Conservation (phyloP, 2,329 filamentous ascomycete genomes). For the Cadophora sp. region DNA sequence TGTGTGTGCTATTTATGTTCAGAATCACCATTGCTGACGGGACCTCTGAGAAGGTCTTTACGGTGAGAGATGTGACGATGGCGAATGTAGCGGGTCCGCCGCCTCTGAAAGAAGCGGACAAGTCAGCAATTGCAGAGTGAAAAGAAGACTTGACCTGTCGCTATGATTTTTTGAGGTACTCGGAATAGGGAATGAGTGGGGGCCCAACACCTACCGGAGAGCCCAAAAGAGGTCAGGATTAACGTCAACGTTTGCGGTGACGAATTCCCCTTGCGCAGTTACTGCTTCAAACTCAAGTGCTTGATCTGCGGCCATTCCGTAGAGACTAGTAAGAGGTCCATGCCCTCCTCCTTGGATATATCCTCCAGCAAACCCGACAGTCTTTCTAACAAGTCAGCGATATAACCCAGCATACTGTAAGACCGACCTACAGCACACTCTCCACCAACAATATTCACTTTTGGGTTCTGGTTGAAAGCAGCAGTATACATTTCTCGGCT, state of each 20-base stretch:
- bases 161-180: background rate
- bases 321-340: conserved; percentile 55
- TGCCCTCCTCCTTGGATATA: conserved; percentile 68
- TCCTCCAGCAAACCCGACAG: conserved; percentile 48
- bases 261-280: conserved; percentile 29
- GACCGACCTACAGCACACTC: conserved; percentile 35
- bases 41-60: conserved; percentile 23
- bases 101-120: conserved; percentile 14
- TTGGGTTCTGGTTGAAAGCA: conserved; percentile 40
- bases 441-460: conserved; percentile 12
- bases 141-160: too few species aligned
- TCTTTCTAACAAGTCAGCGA: conserved; percentile 55
- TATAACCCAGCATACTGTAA: background rate
- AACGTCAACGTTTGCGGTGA: conserved; percentile 49
- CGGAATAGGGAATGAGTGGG: too few species aligned
- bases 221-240: conserved; percentile 58
- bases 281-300: conserved; percentile 45
- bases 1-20: conserved; percentile 24
- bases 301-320: conserved; percentile 65
- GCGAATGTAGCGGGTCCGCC: conserved; percentile 55
- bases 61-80: conserved; percentile 61
- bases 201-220: background rate
- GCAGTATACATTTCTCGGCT: conserved; percentile 51
- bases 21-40: conserved; percentile 19
- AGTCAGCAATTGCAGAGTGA: background rate